Conservation (phyloP, 139 green algal species). For the Micromonas commoda region DNA sequence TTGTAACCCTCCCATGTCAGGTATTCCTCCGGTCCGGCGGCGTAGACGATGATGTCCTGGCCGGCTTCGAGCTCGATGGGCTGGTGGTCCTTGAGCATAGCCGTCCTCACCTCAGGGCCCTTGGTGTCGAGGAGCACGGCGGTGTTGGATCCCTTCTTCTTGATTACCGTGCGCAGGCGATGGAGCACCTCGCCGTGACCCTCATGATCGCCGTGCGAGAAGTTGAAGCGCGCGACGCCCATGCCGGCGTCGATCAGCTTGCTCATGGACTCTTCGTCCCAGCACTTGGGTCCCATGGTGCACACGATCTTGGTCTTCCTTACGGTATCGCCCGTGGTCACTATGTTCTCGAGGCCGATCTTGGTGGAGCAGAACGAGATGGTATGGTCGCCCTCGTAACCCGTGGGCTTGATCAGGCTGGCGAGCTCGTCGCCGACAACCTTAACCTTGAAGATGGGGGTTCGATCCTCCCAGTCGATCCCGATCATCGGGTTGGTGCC, state of each 20-base stretch:
- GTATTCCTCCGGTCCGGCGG: constrained; percentile 48
- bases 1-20: constrained; percentile 32
- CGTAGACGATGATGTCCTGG: constrained; percentile 41
- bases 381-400: no score
- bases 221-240: not conserved
- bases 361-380: not conserved
- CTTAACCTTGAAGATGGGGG: no score
- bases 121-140: constrained; percentile 52
- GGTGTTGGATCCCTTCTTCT: not conserved
- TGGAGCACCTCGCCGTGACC: constrained; percentile 46
- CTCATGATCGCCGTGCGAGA: constrained; percentile 43
- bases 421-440: constrained; percentile 7
- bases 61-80: constrained; percentile 38
- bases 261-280: not conserved
- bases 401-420: not conserved
- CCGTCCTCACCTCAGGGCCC: constrained; percentile 56
- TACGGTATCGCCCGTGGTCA: not conserved
- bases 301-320: constrained; percentile 56
- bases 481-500: not conserved
- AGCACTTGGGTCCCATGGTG: constrained; percentile 39
- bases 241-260: not conserved
- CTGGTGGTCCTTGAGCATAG: constrained; percentile 41
- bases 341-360: not conserved
- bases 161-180: not conserved
- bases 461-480: not conserved